These are phyloP conservation scores for Cyberlindnera subsufficiens DNA, from an alignment of 805 yeast species.

Conservation along the genomic window DNA sequence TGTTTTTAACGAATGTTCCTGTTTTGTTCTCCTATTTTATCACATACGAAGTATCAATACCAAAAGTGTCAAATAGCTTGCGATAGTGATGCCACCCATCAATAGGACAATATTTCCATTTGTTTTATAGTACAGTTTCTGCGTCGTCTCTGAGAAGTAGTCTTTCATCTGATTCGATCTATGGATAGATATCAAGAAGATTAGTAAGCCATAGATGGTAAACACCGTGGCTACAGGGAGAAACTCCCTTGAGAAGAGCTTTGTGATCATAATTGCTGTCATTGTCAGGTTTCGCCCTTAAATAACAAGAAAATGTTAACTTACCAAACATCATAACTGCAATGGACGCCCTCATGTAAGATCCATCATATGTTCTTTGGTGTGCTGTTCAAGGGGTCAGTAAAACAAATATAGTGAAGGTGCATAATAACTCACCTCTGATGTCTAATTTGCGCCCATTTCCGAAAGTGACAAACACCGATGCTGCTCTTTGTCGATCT, in stretches of 20 bases:
- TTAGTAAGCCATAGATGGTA: conserved; percentile 50
- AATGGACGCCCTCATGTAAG: conserved; percentile 68
- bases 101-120: conserved; percentile 57
- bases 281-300: too few species aligned
- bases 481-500: conserved; percentile 2
- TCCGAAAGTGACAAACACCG: conserved; percentile 7
- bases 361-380: conserved; percentile 82
- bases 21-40: background rate
- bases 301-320: background rate
- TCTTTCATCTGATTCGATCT: conserved; percentile 29
- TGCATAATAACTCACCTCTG: conserved; percentile 7
- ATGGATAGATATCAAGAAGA: conserved; percentile 33
- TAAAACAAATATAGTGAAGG: background rate
- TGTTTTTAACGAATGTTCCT: too few species aligned
- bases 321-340: conserved; percentile 53
- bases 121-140: conserved; percentile 42
- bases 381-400: conserved; percentile 37
- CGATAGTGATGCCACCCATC: conserved; percentile 42
- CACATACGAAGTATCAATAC: conserved; percentile 42
- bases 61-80: conserved; percentile 45
- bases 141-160: conserved; percentile 32
- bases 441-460: conserved; percentile 12
- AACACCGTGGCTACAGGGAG: conserved; percentile 62
- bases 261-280: conserved; percentile 46
- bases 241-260: conserved; percentile 58